phyloP scores from a whole-genome alignment of 2,329 filamentous ascomycete genomes.

The Raffaelea arxii region DNA sequence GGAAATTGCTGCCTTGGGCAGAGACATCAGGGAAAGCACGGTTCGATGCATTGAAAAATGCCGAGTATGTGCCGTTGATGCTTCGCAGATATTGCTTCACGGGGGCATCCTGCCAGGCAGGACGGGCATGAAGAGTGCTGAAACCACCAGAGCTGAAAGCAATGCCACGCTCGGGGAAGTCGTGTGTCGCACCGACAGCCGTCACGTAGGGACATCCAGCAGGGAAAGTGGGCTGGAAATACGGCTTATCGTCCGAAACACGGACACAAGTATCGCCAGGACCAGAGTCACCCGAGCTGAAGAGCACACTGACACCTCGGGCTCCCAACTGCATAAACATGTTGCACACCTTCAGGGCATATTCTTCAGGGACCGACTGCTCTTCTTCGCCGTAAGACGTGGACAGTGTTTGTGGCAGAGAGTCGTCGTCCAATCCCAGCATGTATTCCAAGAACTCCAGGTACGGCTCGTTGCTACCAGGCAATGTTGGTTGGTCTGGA shows the following conservation, averaged over 20 bases:
- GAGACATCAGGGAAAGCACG: constrained; percentile 42
- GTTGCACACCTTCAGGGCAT: constrained; percentile 52
- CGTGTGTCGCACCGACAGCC: constrained; percentile 47
- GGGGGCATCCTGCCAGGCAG: constrained; percentile 28
- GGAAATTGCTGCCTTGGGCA: constrained; percentile 36
- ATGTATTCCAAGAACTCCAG: constrained; percentile 52
- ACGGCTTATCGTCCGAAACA: constrained; percentile 32
- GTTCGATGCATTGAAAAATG: constrained; percentile 31
- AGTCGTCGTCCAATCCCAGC: constrained; percentile 35
- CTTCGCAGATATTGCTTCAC: constrained; percentile 27
- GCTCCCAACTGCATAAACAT: constrained; percentile 57
- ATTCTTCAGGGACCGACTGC: constrained; percentile 51
- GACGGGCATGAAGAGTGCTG: constrained; percentile 33
- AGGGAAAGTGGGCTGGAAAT: constrained; percentile 29
- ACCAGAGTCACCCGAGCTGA: constrained; percentile 50
- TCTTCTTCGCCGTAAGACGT: constrained; percentile 61
- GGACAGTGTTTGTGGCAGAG: constrained; percentile 51
- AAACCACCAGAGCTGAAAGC: constrained; percentile 32
- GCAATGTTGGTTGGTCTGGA: constrained; percentile 32
- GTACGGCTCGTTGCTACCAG: constrained; percentile 59
- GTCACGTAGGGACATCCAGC: constrained; percentile 28
- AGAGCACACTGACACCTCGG: constrained; percentile 56
- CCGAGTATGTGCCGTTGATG: constrained; percentile 32
- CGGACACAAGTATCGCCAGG: constrained; percentile 53
- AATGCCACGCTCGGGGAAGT: constrained; percentile 17